phyloP scores from a whole-genome alignment of 495 filamentous ascomycete genomes.

The Mytilinidion resinicola region DNA sequence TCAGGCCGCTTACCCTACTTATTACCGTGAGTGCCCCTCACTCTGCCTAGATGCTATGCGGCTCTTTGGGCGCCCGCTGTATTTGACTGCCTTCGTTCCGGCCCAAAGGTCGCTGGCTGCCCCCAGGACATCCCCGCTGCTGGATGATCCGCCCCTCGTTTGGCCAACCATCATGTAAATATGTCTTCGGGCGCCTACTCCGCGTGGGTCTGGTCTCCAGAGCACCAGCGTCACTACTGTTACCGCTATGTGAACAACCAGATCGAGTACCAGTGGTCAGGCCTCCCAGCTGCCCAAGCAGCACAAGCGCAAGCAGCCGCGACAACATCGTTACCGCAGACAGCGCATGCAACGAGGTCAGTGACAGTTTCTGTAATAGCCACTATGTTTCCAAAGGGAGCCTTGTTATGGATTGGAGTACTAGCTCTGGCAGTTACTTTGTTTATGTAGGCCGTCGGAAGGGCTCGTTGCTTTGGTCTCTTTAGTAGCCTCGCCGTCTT shows the following conservation, averaged over 20 bases:
- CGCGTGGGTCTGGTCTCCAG: conserved; percentile 18
- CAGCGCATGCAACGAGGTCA: too few species aligned
- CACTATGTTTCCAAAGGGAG: too few species aligned
- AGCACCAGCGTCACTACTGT: conserved; percentile 14
- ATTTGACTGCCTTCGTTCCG: neutral
- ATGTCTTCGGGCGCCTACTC: conserved; percentile 11
- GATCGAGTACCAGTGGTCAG: conserved; percentile 9
- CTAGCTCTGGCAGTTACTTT: too few species aligned
- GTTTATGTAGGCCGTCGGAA: too few species aligned
- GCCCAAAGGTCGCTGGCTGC: neutral
- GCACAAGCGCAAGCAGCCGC: neutral
- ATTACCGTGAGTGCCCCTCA: too few species aligned
- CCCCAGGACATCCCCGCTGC: neutral
- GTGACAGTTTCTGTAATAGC: too few species aligned
- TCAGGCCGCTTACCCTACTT: too few species aligned
- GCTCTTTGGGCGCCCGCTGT: neutral
- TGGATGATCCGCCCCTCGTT: neutral
- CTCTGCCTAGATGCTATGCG: neutral
- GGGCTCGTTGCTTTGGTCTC: too few species aligned
- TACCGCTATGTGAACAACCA: neutral
- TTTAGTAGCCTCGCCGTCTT: too few species aligned
- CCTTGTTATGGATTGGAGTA: too few species aligned
- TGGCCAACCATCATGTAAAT: conserved; percentile 5
- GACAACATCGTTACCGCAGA: too few species aligned
- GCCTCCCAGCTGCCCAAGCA: neutral